Percentiles rank a stretch among this genome's conserved stretches.
phyloP scores from a whole-genome alignment of 208 protist genomes.

The Trypanosoma mega region DNA sequence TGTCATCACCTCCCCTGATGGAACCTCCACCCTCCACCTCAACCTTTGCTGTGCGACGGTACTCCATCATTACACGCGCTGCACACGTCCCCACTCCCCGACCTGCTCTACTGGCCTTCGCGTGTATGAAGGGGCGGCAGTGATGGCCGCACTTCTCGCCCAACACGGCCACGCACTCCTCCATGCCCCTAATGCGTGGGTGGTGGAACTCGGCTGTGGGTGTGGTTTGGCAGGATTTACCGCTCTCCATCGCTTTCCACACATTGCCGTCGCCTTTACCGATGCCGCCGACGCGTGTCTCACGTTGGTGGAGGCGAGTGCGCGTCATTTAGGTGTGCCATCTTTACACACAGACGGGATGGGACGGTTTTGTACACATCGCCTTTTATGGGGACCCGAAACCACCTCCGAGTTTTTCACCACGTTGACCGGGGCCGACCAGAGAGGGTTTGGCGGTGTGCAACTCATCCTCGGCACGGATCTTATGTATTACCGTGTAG shows the following conservation, averaged over 20 bases:
- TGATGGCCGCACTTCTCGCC: slow-evolving; percentile 55
- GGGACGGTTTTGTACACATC: slow-evolving; percentile 29
- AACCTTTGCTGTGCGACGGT: slow-evolving; percentile 54
- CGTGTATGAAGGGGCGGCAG: slow-evolving; percentile 67
- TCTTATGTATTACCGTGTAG: slow-evolving; percentile 69
- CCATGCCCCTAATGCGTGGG: slow-evolving; percentile 15
- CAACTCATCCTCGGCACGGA: slow-evolving; percentile 63
- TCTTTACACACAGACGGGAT: slow-evolving; percentile 1
- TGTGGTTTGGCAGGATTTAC: slow-evolving; percentile 66
- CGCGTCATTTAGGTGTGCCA: slow-evolving; percentile 1
- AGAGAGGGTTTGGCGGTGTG: slow-evolving; percentile 5
- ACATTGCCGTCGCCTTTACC: slow-evolving; percentile 43
- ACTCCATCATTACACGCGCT: slow-evolving; percentile 49
- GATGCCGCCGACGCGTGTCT: slow-evolving; percentile 58
- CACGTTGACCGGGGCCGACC: background rate
- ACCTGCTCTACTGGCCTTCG: slow-evolving; percentile 63
- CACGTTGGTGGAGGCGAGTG: slow-evolving; percentile 30
- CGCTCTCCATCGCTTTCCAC: slow-evolving; percentile 16
- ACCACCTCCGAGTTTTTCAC: slow-evolving; percentile 21
- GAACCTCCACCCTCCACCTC: slow-evolving; percentile 31
- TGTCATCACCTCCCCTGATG: slow-evolving; percentile 38
- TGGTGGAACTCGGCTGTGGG: slow-evolving; percentile 68
- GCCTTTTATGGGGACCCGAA: slow-evolving; percentile 37
- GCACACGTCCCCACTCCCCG: slow-evolving; percentile 24
- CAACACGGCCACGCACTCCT: slow-evolving; percentile 33